These are phyloP conservation scores for Westerdykella ornata DNA, from an alignment of 2,329 filamentous ascomycete species.

Conservation along the genomic window DNA sequence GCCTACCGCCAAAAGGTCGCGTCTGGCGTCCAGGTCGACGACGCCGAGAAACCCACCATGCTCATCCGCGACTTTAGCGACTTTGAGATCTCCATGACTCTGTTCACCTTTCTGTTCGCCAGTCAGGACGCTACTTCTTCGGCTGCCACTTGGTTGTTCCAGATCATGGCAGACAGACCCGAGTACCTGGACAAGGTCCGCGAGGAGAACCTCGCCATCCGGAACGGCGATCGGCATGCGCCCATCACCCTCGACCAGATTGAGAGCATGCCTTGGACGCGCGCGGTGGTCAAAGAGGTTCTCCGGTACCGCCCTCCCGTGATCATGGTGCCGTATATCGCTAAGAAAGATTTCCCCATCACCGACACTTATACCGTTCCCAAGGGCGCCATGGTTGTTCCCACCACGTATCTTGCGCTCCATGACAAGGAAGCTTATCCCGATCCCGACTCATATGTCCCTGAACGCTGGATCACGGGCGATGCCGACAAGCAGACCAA, in stretches of 20 bases:
- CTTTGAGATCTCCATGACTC: constrained; percentile 80
- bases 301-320: constrained; percentile 84
- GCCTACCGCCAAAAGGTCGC: constrained; percentile 70
- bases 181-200: constrained; percentile 81
- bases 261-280: constrained; percentile 80
- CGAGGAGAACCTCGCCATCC: constrained; percentile 73
- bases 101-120: constrained; percentile 93
- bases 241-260: constrained; percentile 73
- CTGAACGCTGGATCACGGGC: constrained; percentile 83
- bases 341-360: constrained; percentile 89
- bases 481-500: constrained; percentile 84
- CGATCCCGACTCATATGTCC: constrained; percentile 79
- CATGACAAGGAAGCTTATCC: constrained; percentile 88
- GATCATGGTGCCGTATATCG: constrained; percentile 88
- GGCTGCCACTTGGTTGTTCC: constrained; percentile 88
- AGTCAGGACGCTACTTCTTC: constrained; percentile 94
- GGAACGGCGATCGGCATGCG: constrained; percentile 64
- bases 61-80: constrained; percentile 79
- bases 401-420: constrained; percentile 79
- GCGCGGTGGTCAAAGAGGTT: constrained; percentile 65
- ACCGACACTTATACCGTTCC: constrained; percentile 76
- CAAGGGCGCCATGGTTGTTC: constrained; percentile 91
- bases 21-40: constrained; percentile 60
- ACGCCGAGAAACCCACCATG: constrained; percentile 71
- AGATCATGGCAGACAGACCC: constrained; percentile 81